Percentiles rank a stretch among this genome's conserved stretches.
phyloP scores from a whole-genome alignment of 352 stramenopile genomes.

The Phytopythium boreale region DNA sequence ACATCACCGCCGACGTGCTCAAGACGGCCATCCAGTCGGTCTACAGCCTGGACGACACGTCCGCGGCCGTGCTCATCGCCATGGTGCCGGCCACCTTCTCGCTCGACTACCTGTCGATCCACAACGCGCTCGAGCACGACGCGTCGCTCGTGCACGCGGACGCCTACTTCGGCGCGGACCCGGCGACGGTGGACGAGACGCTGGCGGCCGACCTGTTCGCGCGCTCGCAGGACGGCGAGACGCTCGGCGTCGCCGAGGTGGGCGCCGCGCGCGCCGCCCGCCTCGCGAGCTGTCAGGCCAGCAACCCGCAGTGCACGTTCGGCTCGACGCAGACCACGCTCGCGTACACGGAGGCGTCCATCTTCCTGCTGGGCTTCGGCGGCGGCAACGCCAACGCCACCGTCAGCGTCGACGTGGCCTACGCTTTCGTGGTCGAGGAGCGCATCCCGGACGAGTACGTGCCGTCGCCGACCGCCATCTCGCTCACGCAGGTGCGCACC shows the following conservation, averaged over 20 bases:
- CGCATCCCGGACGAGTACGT: slow-evolving; percentile 29
- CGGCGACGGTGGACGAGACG: slow-evolving; percentile 21
- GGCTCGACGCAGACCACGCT: slow-evolving; percentile 23
- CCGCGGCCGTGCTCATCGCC: slow-evolving; percentile 17
- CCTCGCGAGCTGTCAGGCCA: slow-evolving; percentile 19
- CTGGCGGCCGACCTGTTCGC: slow-evolving; percentile 31
- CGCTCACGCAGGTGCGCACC: slow-evolving; percentile 16
- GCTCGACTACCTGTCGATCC: slow-evolving; percentile 23
- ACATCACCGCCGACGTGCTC: slow-evolving; percentile 25
- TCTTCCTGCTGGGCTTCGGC: slow-evolving; percentile 32
- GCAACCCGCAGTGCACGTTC: slow-evolving; percentile 37
- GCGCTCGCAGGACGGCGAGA: slow-evolving; percentile 16
- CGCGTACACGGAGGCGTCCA: slow-evolving; percentile 33
- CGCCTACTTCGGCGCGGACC: slow-evolving; percentile 35
- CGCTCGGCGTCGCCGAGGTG: slow-evolving; percentile 28
- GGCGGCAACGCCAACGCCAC: slow-evolving; percentile 27
- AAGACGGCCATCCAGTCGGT: slow-evolving; percentile 20
- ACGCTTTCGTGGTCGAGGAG: slow-evolving; percentile 32
- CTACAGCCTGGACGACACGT: slow-evolving; percentile 22
- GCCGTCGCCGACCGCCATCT: slow-evolving; percentile 15
- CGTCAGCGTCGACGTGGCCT: slow-evolving; percentile 21
- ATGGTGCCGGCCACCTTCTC: slow-evolving; percentile 21
- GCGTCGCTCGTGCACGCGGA: slow-evolving; percentile 50
- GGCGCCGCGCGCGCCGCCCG: slow-evolving; percentile 30
- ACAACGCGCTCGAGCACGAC: slow-evolving; percentile 47